Percentiles rank a stretch among this genome's conserved stretches.
Conservation (phyloP, 345 rosid genomes). For the Luvunga scandens region DNA sequence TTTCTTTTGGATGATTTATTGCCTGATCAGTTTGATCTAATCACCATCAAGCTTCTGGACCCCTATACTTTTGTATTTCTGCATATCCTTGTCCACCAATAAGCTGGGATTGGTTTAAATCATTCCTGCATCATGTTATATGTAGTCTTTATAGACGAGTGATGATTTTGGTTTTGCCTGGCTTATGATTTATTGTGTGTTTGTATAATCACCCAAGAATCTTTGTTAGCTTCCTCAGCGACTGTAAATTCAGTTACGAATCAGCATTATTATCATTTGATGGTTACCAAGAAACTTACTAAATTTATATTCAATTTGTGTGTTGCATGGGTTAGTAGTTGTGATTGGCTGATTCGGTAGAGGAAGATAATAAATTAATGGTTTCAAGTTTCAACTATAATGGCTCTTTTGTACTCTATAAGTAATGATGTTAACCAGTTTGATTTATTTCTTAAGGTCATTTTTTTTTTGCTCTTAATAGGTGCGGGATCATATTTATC, state of each 20-base stretch:
- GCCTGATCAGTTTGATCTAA: background rate
- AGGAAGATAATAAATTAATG: background rate
- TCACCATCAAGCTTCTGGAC: background rate
- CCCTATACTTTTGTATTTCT: background rate
- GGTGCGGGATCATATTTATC: conserved; percentile 62
- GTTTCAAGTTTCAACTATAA: background rate
- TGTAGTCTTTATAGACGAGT: background rate
- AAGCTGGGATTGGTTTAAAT: background rate
- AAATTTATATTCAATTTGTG: background rate
- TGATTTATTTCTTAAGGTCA: background rate
- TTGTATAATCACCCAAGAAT: background rate
- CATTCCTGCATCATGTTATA: background rate
- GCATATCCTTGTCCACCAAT: background rate
- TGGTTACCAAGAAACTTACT: background rate
- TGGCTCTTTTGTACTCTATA: background rate
- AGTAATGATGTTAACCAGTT: background rate
- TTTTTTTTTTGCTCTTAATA: conserved; percentile 27
- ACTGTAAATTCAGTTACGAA: background rate
- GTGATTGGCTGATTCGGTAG: background rate
- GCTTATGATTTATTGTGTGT: background rate
- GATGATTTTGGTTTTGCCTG: background rate
- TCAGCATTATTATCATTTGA: background rate
- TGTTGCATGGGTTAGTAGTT: background rate
- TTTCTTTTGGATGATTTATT: conserved; percentile 11
- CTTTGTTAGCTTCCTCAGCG: background rate